Conservation (phyloP, 2,329 filamentous ascomycete genomes). For the Monosporascus sp. region DNA sequence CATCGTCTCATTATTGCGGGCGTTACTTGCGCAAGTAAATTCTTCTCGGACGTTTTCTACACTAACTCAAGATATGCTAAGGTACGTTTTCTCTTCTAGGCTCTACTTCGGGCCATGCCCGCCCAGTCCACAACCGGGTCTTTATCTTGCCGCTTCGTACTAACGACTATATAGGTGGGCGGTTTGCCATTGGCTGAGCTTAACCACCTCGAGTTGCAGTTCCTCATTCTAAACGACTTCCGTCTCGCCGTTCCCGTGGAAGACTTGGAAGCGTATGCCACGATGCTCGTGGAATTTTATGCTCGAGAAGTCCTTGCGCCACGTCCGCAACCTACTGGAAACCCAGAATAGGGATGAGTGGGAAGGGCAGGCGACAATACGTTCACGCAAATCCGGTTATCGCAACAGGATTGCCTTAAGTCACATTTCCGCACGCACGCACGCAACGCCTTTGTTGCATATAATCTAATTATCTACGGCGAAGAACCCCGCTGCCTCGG, state of each 20-base stretch:
- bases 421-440: background rate
- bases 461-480: background rate
- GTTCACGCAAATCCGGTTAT: background rate
- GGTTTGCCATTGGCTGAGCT: conserved; percentile 87
- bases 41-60: conserved; percentile 98
- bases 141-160: background rate
- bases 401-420: background rate
- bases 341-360: conserved; percentile 4
- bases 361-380: conserved; percentile 1
- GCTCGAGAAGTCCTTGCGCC: conserved; percentile 73
- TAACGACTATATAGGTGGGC: conserved; percentile 63
- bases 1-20: conserved; percentile 94
- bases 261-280: conserved; percentile 93
- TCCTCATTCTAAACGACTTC: conserved; percentile 93
- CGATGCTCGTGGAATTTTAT: conserved; percentile 98
- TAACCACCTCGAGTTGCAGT: conserved; percentile 94
- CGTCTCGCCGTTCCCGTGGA: conserved; percentile 88
- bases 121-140: background rate
- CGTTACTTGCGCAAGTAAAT: conserved; percentile 97
- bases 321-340: conserved; percentile 17
- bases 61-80: conserved; percentile 99
- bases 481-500: background rate
- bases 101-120: too few species aligned
- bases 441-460: background rate
- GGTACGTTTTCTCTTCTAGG: conserved; percentile 48